phyloP scores from a whole-genome alignment of 2,329 filamentous ascomycete species.

The Trichoderma hamatum region DNA sequence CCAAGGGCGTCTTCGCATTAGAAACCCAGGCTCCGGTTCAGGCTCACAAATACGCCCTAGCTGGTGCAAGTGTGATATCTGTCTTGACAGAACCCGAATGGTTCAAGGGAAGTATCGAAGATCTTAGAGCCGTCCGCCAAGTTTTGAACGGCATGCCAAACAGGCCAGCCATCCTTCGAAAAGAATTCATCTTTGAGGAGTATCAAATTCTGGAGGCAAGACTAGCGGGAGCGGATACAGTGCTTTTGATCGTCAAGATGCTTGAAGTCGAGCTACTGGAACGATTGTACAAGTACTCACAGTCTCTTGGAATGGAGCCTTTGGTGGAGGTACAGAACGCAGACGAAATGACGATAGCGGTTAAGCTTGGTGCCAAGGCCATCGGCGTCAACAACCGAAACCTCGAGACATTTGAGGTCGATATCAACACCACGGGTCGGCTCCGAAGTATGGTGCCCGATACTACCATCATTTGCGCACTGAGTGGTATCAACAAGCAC shows the following conservation, averaged over 20 bases:
- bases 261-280: constrained; percentile 74
- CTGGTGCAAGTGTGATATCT: constrained; percentile 94
- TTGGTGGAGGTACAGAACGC: constrained; percentile 94
- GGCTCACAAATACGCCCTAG: constrained; percentile 86
- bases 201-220: constrained; percentile 97
- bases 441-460: constrained; percentile 84
- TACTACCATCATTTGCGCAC: constrained; percentile 84
- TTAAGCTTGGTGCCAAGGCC: constrained; percentile 82
- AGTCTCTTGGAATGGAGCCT: constrained; percentile 93
- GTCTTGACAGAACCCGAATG: constrained; percentile 98
- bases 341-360: constrained; percentile 87
- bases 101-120: constrained; percentile 98
- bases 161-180: constrained; percentile 86
- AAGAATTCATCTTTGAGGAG: constrained; percentile 97
- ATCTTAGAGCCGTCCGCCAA: constrained; percentile 83
- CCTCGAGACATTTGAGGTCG: constrained; percentile 93
- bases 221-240: constrained; percentile 89
- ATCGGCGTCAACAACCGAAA: constrained; percentile 99
- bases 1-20: constrained; percentile 90
- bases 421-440: constrained; percentile 87
- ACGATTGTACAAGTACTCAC: constrained; percentile 83
- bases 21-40: constrained; percentile 87
- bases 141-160: constrained; percentile 91
- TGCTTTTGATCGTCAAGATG: constrained; percentile 98
- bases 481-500: constrained; percentile 90